These are phyloP conservation scores for Phlyctochytrium bullatum DNA, from an alignment of 192 early-diverging fungal species.

Conservation along the genomic window DNA sequence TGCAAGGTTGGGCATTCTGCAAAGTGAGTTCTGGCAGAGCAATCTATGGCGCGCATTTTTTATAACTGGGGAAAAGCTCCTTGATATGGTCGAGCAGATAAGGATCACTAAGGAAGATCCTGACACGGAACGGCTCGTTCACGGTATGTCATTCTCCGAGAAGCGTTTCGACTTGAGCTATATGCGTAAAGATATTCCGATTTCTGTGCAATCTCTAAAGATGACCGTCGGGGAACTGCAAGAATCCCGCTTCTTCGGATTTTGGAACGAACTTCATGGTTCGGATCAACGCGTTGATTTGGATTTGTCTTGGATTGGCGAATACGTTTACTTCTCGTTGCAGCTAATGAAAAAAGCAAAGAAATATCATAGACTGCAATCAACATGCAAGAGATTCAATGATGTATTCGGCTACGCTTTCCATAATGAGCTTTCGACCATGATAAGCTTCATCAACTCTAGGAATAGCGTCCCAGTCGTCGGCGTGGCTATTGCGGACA, in stretches of 20 bases:
- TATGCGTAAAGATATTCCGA: neutral
- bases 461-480: neutral
- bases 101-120: neutral
- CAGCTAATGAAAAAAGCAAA: neutral
- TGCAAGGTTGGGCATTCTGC: constrained; percentile 12
- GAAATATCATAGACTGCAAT: neutral
- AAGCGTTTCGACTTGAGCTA: neutral
- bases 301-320: constrained; percentile 1
- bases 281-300: neutral
- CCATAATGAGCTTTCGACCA: neutral
- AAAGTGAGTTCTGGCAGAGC: constrained; percentile 24
- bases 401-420: neutral
- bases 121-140: neutral
- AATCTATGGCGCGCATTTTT: constrained; percentile 42
- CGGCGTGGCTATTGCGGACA: neutral
- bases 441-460: neutral
- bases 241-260: neutral
- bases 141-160: constrained; percentile 4
- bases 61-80: constrained; percentile 25
- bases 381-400: neutral
- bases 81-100: constrained; percentile 32
- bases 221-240: neutral
- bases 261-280: neutral
- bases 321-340: constrained; percentile 1
- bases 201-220: neutral